Evolutionary conservation across 306 rosid species (phyloP), one percentile per base, ranked within the genome.

Genomic region (Cicer bijugum): DNA sequence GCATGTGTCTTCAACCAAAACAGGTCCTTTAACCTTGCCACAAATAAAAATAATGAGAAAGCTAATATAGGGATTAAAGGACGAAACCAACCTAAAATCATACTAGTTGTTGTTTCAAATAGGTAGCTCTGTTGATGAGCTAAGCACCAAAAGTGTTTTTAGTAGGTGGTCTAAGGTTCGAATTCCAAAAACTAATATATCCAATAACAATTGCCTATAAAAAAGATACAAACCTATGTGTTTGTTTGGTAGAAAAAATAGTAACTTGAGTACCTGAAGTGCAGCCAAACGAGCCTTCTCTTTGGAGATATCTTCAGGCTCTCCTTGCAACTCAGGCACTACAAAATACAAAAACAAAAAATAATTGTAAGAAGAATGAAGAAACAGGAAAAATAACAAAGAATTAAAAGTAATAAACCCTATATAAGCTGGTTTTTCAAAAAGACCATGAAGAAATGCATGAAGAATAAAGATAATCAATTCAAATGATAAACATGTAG

Each of bases 301-400:
- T 83, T 90, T 94, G 56, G 97, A 94, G 78, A 94, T 94, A 45
- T 87, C 96, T 82, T 94, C 96, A 20, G 97, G 99, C 75, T 94
- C 97, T 12, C 99, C 97, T 85, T 94, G 99, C 84, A 94, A 84
- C 79, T 94, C 99, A 12, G 97, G 97, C 84, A 94, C 99, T 94
- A 70, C 4, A 57, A 64, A 37, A 73, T 3, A 16, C 50, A 0
- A 43, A 12, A 7, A 16, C 3, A 23, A 42, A 76, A 80, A 38
- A 12, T 71, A 75, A 28, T 8, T 48, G 50, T 52, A 33, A 62
- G 28, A 71, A 74, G 10, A 66, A 76, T 28, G 16, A 47, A 43
- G 14, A n/a, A 11, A 14, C 11, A 6, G 53, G 10, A 4, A 64
- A 52, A 60, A 4, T 9, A 39, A 6, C 3, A 69, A 1, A 1